A percentile compares a stretch with the other conserved stretches of the same genome.
These are phyloP conservation scores for Cladosporium sp. DNA, from an alignment of 2,329 filamentous ascomycete species.

Conservation along the genomic window DNA sequence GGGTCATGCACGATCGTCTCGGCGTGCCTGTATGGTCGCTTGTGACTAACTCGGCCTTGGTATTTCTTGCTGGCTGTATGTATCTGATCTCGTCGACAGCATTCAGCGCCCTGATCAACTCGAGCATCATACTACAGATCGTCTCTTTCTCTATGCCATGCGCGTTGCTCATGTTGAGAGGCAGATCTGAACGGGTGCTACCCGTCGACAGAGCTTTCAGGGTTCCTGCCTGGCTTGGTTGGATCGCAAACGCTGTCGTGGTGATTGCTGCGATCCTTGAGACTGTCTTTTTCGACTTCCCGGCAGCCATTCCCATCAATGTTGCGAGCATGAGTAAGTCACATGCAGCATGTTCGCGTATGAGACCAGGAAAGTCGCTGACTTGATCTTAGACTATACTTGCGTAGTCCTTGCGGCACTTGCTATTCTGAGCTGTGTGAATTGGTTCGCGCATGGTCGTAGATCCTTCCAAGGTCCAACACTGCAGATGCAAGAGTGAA, in stretches of 20 bases:
- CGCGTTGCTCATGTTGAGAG: slow-evolving; percentile 46
- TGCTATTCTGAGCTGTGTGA: neutral
- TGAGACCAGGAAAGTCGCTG: neutral
- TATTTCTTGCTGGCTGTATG: slow-evolving; percentile 40
- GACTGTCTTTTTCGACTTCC: neutral
- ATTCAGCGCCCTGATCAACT: slow-evolving; percentile 42
- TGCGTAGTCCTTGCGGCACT: neutral
- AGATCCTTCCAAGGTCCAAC: neutral
- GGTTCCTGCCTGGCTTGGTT: neutral
- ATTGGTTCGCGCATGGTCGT: neutral
- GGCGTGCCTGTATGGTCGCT: slow-evolving; percentile 59
- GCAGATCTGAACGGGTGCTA: slow-evolving; percentile 24
- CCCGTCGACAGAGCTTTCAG: neutral
- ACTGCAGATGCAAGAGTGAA: neutral
- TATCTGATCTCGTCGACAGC: slow-evolving; percentile 26
- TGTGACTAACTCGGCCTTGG: slow-evolving; percentile 50
- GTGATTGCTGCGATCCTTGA: neutral
- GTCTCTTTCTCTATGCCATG: slow-evolving; percentile 46
- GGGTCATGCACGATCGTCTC: slow-evolving; percentile 50
- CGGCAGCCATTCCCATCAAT: neutral
- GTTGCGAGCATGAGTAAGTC: neutral
- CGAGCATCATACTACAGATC: slow-evolving; percentile 44
- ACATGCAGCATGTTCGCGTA: neutral
- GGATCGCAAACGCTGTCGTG: neutral
- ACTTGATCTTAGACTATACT: neutral